A percentile compares a stretch with the other conserved stretches of the same genome.
These are phyloP conservation scores for Mikania micrantha DNA, from an alignment of 129 eudicot species.

Conservation along the genomic window DNA sequence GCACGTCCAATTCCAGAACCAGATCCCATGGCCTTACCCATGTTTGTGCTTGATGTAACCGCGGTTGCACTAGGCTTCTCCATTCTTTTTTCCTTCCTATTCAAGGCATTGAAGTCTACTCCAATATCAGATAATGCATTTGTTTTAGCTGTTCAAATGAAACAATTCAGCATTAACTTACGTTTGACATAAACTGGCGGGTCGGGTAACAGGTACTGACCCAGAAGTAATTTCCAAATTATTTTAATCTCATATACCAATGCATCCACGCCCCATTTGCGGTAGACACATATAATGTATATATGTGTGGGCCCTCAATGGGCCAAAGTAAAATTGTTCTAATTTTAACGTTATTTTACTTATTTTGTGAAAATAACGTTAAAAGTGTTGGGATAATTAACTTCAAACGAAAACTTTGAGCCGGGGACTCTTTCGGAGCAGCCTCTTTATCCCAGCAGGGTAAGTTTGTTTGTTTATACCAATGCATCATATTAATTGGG, in stretches of 20 bases:
- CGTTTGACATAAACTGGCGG: not conserved
- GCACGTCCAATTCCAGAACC: constrained; percentile 96
- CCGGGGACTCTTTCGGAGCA: too few species aligned
- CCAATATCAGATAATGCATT: constrained; percentile 86
- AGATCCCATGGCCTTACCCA: constrained; percentile 99
- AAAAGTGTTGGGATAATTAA: too few species aligned
- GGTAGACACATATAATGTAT: too few species aligned
- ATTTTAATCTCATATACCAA: not conserved
- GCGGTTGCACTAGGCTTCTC: constrained; percentile 70
- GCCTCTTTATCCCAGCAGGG: too few species aligned
- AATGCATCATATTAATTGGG: too few species aligned
- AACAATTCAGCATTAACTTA: constrained; percentile 1
- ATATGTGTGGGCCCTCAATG: too few species aligned
- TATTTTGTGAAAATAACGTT: too few species aligned
- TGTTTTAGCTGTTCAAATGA: constrained; percentile 63
- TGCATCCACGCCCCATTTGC: too few species aligned
- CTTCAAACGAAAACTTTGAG: too few species aligned
- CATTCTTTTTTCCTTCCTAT: constrained; percentile 93
- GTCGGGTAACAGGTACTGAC: not conserved
- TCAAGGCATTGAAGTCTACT: constrained; percentile 89
- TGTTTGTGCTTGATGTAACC: constrained; percentile 49
- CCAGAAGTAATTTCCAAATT: not conserved
- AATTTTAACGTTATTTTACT: too few species aligned
- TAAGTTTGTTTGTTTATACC: too few species aligned
- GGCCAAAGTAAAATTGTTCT: too few species aligned